Evolutionary conservation across 2,329 filamentous ascomycete genomes (phyloP).

Genomic region (Neopestalotiopsis sp.): DNA sequence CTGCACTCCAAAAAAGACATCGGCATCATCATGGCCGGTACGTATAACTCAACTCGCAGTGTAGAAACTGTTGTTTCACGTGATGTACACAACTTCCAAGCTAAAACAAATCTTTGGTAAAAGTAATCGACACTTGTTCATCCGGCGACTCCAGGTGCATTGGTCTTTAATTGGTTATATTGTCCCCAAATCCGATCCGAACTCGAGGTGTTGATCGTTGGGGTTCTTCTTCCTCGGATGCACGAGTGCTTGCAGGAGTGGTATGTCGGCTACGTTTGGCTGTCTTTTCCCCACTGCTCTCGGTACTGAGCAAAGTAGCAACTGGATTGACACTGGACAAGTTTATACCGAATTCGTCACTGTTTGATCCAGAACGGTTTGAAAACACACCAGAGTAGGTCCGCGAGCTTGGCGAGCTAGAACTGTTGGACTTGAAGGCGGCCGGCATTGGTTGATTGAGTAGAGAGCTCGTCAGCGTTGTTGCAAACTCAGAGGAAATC

Average conservation of each 20-base stretch:
- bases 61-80: neutral
- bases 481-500: conserved; percentile 43
- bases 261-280: conserved; percentile 52
- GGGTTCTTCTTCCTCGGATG: conserved; percentile 52
- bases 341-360: conserved; percentile 36
- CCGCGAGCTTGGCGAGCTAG: conserved; percentile 35
- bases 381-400: conserved; percentile 36
- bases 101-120: conserved; percentile 8
- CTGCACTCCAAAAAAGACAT: neutral
- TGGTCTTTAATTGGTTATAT: neutral
- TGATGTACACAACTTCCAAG: neutral
- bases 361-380: conserved; percentile 31
- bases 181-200: conserved; percentile 26
- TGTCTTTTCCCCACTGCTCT: conserved; percentile 38
- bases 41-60: neutral
- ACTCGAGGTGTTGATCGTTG: conserved; percentile 40
- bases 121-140: neutral
- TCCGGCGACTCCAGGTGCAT: neutral
- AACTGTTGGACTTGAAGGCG: conserved; percentile 35
- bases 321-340: conserved; percentile 30
- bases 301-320: neutral
- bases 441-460: conserved; percentile 50
- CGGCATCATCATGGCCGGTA: neutral
- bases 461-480: conserved; percentile 52
- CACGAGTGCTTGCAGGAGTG: conserved; percentile 51